These are phyloP conservation scores for Fraxinus paxiana DNA, from an alignment of 305 asterid species.

Conservation along the genomic window DNA sequence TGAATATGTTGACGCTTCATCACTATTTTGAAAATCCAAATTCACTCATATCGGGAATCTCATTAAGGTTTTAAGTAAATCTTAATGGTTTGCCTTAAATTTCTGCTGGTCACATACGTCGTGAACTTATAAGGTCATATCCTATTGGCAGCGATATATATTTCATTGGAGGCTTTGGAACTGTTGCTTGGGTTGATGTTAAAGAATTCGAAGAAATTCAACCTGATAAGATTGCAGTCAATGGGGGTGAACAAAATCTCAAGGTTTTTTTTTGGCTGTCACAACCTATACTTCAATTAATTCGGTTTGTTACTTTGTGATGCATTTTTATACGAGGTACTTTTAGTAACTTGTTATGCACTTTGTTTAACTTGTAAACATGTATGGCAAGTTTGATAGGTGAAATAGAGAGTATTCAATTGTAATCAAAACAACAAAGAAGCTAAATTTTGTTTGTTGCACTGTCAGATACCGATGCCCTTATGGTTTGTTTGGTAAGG, in stretches of 20 bases:
- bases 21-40: not conserved
- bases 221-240: constrained; percentile 87
- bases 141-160: constrained; percentile 71
- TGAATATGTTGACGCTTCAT: not conserved
- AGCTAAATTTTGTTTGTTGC: not conserved
- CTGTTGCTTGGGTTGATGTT: constrained; percentile 95
- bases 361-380: not conserved
- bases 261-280: constrained; percentile 37
- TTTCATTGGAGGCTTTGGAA: constrained; percentile 95
- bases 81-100: not conserved
- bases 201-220: constrained; percentile 73
- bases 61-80: not conserved
- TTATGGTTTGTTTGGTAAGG: not conserved
- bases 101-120: not conserved
- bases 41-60: not conserved
- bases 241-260: constrained; percentile 85
- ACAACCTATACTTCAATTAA: not conserved
- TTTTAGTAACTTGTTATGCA: not conserved
- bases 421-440: not conserved
- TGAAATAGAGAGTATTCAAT: not conserved
- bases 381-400: not conserved
- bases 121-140: not conserved
- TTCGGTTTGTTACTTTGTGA: not conserved
- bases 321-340: not conserved
- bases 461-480: not conserved